Evolutionary conservation across 305 asterid species (phyloP).

Genomic region (Fraxinus dipetala): DNA sequence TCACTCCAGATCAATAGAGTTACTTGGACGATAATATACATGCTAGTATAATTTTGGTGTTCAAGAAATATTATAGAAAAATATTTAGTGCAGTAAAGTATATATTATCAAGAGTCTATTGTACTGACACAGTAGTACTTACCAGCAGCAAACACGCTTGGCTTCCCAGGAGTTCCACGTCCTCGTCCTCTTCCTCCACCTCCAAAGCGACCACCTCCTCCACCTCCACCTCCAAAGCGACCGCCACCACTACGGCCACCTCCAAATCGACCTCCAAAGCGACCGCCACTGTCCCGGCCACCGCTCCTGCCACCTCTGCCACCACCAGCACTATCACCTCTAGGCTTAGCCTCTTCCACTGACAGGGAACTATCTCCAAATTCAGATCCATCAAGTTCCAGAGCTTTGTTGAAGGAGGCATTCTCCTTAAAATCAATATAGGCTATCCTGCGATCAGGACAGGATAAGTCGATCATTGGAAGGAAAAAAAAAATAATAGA

Average conservation of each 20-base stretch:
- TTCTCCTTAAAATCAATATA: constrained; percentile 51
- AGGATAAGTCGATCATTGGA: constrained; percentile 7
- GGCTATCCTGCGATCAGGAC: constrained; percentile 54
- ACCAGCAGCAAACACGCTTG: constrained; percentile 36
- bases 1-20: no score
- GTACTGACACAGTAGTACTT: background rate
- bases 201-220: constrained; percentile 32
- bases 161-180: constrained; percentile 36
- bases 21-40: background rate
- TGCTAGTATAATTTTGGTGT: background rate
- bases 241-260: constrained; percentile 32
- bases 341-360: constrained; percentile 71
- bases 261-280: constrained; percentile 30
- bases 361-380: constrained; percentile 36
- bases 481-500: background rate
- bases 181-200: constrained; percentile 45
- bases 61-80: no score
- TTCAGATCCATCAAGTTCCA: constrained; percentile 53
- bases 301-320: constrained; percentile 39
- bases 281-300: constrained; percentile 31
- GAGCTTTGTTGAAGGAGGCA: constrained; percentile 47
- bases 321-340: constrained; percentile 34
- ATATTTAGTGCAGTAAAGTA: background rate
- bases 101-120: background rate
- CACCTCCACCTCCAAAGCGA: constrained; percentile 33